Conservation (phyloP, 2,329 filamentous ascomycete species). For the Oidium heveae region DNA sequence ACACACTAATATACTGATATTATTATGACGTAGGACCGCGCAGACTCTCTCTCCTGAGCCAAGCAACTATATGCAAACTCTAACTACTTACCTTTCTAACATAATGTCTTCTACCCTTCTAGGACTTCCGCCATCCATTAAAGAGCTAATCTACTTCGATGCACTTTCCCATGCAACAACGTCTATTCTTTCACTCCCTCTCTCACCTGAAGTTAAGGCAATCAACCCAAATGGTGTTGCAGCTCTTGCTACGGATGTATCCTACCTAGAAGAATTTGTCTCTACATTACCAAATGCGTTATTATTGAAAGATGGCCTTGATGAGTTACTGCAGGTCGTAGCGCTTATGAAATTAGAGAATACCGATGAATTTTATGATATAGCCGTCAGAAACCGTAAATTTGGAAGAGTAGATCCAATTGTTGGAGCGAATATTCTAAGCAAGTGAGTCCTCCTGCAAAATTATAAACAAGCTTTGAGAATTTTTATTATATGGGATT, state of each 20-base stretch:
- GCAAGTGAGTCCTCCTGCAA: constrained; percentile 36
- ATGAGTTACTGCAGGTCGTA: constrained; percentile 83
- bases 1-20: constrained; percentile 6
- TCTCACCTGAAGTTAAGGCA: constrained; percentile 35
- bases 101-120: constrained; percentile 92
- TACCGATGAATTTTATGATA: constrained; percentile 91
- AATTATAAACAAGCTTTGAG: neutral
- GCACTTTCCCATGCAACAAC: constrained; percentile 75
- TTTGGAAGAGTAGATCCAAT: constrained; percentile 81
- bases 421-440: constrained; percentile 69
- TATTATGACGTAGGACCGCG: constrained; percentile 21
- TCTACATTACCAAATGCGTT: constrained; percentile 58
- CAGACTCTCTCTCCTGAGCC: constrained; percentile 41
- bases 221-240: constrained; percentile 74
- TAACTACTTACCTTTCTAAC: constrained; percentile 78
- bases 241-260: constrained; percentile 59
- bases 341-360: constrained; percentile 70
- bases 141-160: constrained; percentile 94
- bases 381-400: constrained; percentile 70
- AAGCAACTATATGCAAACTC: constrained; percentile 82
- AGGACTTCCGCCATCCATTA: constrained; percentile 83
- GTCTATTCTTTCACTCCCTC: constrained; percentile 33
- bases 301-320: constrained; percentile 71
- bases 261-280: constrained; percentile 68
- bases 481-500: no score